phyloP scores from a whole-genome alignment of 768 basidiomycete species.

The Boletus huronensis region DNA sequence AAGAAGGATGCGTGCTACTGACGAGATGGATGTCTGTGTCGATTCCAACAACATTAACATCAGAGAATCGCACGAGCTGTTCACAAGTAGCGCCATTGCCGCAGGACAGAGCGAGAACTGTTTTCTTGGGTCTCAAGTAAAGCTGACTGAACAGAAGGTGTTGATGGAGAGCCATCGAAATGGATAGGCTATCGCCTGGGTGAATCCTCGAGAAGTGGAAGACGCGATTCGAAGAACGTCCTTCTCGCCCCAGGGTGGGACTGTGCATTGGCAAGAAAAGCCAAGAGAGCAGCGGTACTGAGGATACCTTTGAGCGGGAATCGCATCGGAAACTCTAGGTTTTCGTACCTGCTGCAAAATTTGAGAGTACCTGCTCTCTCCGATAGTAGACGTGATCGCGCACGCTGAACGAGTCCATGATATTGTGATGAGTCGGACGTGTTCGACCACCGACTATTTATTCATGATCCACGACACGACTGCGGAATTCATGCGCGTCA shows the following conservation, averaged over 20 bases:
- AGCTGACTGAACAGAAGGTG: no score
- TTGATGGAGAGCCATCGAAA: no score
- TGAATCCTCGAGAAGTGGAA: no score
- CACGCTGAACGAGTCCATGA: neutral
- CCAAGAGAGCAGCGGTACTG: no score
- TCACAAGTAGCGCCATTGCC: neutral
- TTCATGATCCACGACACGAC: neutral
- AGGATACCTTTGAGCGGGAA: no score
- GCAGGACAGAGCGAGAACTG: constrained; percentile 3
- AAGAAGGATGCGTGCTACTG: neutral
- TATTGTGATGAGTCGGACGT: neutral
- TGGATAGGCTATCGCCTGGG: no score
- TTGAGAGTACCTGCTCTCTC: neutral
- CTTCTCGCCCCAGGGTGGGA: no score
- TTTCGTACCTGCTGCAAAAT: neutral
- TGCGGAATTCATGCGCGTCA: neutral
- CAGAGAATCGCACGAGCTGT: constrained; percentile 4
- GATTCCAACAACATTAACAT: constrained; percentile 2
- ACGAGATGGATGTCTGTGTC: constrained; percentile 2
- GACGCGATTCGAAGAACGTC: no score
- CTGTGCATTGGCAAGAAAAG: no score
- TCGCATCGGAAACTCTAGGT: no score
- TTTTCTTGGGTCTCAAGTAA: constrained; percentile 1
- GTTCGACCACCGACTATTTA: neutral
- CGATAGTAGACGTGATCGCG: neutral